These are phyloP conservation scores for Pyrenophora tritici-repentis DNA, from an alignment of 2,329 filamentous ascomycete species.

Conservation along the genomic window DNA sequence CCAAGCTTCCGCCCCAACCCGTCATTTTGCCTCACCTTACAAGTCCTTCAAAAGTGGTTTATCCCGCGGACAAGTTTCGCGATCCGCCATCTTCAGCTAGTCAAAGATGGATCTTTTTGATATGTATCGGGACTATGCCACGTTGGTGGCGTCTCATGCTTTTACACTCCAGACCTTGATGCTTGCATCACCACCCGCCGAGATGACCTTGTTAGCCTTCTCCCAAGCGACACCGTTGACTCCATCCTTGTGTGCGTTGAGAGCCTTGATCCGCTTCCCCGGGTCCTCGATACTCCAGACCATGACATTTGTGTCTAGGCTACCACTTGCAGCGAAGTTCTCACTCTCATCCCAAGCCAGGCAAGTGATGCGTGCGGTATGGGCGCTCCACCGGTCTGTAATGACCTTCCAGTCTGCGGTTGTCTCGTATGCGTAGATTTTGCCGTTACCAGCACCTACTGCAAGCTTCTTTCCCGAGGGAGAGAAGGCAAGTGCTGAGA, in stretches of 20 bases:
- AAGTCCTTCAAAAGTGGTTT: conserved; percentile 1
- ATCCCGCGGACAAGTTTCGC: not conserved
- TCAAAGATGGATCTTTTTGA: not conserved
- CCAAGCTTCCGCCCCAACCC: not conserved
- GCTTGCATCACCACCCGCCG: conserved; percentile 82
- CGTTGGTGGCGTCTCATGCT: conserved; percentile 18
- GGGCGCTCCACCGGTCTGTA: conserved; percentile 78
- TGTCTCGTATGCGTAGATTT: conserved; percentile 78
- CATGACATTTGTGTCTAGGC: conserved; percentile 87
- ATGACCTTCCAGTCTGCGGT: conserved; percentile 70
- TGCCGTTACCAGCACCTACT: conserved; percentile 80
- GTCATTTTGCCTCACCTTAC: conserved; percentile 11
- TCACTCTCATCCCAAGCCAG: conserved; percentile 78
- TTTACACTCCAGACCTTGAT: conserved; percentile 79
- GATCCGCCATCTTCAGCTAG: not conserved
- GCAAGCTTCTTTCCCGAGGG: conserved; percentile 76
- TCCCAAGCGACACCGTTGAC: conserved; percentile 88
- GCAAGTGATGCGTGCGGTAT: conserved; percentile 69
- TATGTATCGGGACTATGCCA: not conserved
- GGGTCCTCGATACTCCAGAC: conserved; percentile 88
- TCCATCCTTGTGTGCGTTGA: conserved; percentile 94
- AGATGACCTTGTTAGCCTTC: conserved; percentile 67
- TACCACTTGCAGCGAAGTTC: conserved; percentile 80
- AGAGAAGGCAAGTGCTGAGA: conserved; percentile 85
- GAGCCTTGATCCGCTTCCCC: conserved; percentile 79